A percentile compares a stretch with the other conserved stretches of the same genome.
Evolutionary conservation across 345 rosid species (phyloP).

Genomic region (Garcia nutans): DNA sequence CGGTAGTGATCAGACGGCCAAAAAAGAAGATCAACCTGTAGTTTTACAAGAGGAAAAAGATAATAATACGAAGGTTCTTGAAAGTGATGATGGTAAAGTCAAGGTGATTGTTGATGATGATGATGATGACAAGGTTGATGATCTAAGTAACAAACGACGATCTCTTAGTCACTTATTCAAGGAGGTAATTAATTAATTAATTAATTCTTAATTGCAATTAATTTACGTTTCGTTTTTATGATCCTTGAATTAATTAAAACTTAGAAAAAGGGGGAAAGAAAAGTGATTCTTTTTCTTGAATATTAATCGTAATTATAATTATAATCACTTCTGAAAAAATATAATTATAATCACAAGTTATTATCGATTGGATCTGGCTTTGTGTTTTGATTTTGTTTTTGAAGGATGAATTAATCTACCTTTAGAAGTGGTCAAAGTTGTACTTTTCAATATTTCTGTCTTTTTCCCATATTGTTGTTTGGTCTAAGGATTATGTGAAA

Average conservation of each 20-base stretch:
- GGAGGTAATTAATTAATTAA: conserved; percentile 24
- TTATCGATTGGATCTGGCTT: neutral
- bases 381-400: neutral
- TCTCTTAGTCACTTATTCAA: conserved; percentile 46
- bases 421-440: conserved; percentile 1
- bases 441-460: neutral
- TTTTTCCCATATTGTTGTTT: neutral
- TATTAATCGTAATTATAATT: no score
- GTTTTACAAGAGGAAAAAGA: conserved; percentile 24
- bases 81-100: neutral
- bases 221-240: neutral
- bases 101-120: conserved; percentile 10
- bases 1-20: neutral
- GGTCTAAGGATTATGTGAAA: no score
- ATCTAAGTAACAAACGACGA: conserved; percentile 29
- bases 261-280: no score
- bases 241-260: neutral
- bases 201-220: neutral
- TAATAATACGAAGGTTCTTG: conserved; percentile 20
- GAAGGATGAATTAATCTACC: neutral
- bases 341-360: neutral
- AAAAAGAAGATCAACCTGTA: conserved; percentile 8
- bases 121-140: conserved; percentile 20
- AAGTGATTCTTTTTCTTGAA: no score
- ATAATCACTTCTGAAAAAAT: no score